Percentiles rank a stretch among this genome's conserved stretches.
These are phyloP conservation scores for Alternaria conjuncta DNA, from an alignment of 2,329 filamentous ascomycete species.

Conservation along the genomic window DNA sequence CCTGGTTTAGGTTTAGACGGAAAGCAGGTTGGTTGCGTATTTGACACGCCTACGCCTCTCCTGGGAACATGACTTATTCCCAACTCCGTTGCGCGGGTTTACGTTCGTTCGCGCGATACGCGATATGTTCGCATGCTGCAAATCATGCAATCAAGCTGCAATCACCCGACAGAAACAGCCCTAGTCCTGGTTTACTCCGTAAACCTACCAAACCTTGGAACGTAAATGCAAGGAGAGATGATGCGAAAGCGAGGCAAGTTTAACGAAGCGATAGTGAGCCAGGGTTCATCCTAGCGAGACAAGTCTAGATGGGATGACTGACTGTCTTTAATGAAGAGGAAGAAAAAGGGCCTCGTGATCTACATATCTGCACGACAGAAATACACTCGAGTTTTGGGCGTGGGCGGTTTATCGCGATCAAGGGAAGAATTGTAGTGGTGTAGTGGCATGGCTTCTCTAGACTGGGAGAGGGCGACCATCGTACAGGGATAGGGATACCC, in stretches of 20 bases:
- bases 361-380: neutral
- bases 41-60: neutral
- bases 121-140: neutral
- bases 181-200: neutral
- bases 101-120: neutral
- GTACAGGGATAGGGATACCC: conserved; percentile 1
- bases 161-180: neutral
- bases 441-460: neutral
- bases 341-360: neutral
- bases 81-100: neutral
- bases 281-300: neutral
- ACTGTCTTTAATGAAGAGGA: neutral
- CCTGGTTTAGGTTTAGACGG: neutral
- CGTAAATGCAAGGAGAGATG: neutral
- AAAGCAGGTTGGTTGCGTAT: neutral
- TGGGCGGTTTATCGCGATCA: neutral
- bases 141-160: neutral
- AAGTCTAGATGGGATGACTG: neutral
- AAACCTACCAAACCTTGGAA: neutral
- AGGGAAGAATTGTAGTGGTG: neutral
- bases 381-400: neutral
- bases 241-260: neutral
- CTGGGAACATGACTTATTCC: neutral
- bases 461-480: neutral
- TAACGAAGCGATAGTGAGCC: neutral